A percentile compares a stretch with the other conserved stretches of the same genome.
These are phyloP conservation scores for Verticillium nonalfalfae DNA, from an alignment of 2,329 filamentous ascomycete species.

Conservation along the genomic window DNA sequence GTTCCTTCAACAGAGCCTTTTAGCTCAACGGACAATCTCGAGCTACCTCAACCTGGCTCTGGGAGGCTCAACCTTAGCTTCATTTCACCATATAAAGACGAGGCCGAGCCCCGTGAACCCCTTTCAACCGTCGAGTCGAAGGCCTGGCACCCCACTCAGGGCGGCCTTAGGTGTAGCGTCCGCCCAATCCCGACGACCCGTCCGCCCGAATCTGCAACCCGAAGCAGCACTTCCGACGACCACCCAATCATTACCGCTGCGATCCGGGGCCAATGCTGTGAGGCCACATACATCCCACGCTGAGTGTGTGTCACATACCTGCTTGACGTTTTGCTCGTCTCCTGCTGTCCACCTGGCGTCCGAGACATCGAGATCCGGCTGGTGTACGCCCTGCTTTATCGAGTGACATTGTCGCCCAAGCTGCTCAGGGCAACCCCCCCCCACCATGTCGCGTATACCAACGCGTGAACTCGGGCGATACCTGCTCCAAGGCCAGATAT, in stretches of 20 bases:
- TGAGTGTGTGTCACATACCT: slow-evolving; percentile 5
- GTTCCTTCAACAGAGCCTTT: not conserved
- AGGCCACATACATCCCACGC: not conserved
- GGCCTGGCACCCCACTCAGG: not conserved
- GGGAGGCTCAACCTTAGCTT: not conserved
- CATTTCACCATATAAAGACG: not conserved
- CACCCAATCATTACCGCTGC: not conserved
- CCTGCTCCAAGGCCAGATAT: slow-evolving; percentile 38
- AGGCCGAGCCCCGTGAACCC: not conserved
- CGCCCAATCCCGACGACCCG: not conserved
- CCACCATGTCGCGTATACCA: slow-evolving; percentile 36
- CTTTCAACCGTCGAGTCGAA: not conserved
- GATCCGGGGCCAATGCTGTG: not conserved
- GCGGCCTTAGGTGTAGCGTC: not conserved
- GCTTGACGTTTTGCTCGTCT: not conserved
- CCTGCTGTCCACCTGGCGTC: not conserved
- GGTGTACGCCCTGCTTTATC: not conserved
- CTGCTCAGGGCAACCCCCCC: not conserved
- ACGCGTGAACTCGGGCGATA: slow-evolving; percentile 40
- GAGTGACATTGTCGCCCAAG: not conserved
- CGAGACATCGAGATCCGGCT: not conserved
- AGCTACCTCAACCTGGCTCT: not conserved
- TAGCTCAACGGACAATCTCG: not conserved
- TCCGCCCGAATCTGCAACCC: not conserved
- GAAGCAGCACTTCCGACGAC: not conserved